These are phyloP conservation scores for Limnomonas spitsbergensis DNA, from an alignment of 139 green algal species.

Conservation along the genomic window DNA sequence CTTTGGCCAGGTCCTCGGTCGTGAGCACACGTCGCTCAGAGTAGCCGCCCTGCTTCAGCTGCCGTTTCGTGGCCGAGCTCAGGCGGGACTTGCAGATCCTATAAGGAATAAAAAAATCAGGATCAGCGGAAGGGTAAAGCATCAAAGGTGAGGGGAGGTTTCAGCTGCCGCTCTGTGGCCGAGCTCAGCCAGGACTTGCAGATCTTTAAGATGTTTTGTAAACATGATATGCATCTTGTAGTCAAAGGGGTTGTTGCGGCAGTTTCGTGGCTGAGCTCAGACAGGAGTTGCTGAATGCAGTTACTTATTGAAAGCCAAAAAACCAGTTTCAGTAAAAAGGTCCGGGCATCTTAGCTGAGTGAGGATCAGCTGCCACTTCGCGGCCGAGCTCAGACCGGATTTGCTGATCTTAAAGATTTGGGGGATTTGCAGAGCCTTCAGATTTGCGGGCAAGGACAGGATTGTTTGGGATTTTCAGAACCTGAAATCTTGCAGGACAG, in stretches of 20 bases:
- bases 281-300: no score
- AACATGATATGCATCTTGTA: no score
- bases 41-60: constrained; percentile 19
- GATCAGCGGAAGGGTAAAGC: not conserved
- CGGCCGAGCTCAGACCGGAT: constrained; percentile 13
- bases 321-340: not conserved
- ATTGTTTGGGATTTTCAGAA: no score
- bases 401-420: no score
- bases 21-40: constrained; percentile 23
- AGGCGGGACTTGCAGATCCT: constrained; percentile 29
- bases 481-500: no score
- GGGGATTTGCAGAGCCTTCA: no score
- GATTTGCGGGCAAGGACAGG: no score
- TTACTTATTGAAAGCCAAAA: no score
- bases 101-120: no score
- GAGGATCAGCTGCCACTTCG: constrained; percentile 18
- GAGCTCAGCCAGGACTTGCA: constrained; percentile 23
- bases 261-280: no score
- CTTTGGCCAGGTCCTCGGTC: constrained; percentile 23
- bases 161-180: constrained; percentile 20
- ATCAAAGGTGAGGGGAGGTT: not conserved
- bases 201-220: not conserved
- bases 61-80: constrained; percentile 13
- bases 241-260: not conserved
- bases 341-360: not conserved